Evolutionary conservation across 371 early-diverging fungal genomes (phyloP).

Genomic region (Conidiobolus incongruus): DNA sequence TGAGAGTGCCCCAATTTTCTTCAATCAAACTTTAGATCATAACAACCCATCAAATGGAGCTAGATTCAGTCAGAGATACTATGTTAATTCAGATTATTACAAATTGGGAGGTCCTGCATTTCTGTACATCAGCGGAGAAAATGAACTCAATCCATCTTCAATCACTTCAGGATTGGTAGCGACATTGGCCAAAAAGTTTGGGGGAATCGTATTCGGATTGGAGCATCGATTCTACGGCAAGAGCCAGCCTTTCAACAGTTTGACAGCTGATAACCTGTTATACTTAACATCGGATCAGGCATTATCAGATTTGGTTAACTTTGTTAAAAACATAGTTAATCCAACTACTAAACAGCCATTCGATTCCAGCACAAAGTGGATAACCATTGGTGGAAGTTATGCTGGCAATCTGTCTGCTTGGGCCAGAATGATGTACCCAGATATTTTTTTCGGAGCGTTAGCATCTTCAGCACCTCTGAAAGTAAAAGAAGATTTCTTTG

Average conservation of each 20-base stretch:
- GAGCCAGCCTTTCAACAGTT: conserved; percentile 20
- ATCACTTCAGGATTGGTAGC: neutral
- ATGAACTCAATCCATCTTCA: neutral
- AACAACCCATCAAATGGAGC: too few relatives aligned
- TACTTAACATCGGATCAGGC: conserved; percentile 31
- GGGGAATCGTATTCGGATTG: conserved; percentile 37
- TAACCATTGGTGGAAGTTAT: conserved; percentile 47
- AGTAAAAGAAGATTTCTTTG: conserved; percentile 25
- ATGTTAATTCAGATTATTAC: conserved; percentile 32
- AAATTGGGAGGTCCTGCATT: conserved; percentile 37
- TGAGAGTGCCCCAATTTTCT: too few relatives aligned
- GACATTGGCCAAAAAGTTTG: conserved; percentile 27
- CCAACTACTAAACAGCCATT: conserved; percentile 3
- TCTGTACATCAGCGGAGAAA: conserved; percentile 11
- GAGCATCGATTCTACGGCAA: conserved; percentile 58
- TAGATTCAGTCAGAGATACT: conserved; percentile 10
- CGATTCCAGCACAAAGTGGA: conserved; percentile 22
- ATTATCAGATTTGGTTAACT: conserved; percentile 33
- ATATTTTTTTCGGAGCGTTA: conserved; percentile 37
- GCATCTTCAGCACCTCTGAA: conserved; percentile 50
- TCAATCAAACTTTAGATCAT: too few relatives aligned
- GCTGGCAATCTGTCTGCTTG: conserved; percentile 47
- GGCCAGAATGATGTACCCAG: conserved; percentile 36
- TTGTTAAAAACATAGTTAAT: conserved; percentile 20
- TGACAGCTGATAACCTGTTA: conserved; percentile 9